Evolutionary conservation across 257 asterid species (phyloP).

Genomic region (Solanum stenotomum): DNA sequence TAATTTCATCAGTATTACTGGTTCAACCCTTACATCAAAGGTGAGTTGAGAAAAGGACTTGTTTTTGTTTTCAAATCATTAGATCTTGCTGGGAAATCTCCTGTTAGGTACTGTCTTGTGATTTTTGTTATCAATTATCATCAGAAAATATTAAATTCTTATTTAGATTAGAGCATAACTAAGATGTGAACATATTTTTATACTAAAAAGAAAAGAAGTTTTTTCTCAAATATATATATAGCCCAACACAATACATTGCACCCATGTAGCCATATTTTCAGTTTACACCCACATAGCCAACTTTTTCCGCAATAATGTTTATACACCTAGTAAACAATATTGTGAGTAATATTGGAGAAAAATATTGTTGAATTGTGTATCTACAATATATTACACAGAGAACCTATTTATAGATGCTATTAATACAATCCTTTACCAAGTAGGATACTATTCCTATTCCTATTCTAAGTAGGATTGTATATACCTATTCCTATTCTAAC

Average conservation of each 20-base stretch:
- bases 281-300: background rate
- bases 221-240: background rate
- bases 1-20: conserved; percentile 90
- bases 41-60: conserved; percentile 13
- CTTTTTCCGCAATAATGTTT: background rate
- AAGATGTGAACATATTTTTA: background rate
- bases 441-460: background rate
- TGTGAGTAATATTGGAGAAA: background rate
- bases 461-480: too few species aligned
- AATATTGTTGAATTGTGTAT: background rate
- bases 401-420: background rate
- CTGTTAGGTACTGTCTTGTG: background rate
- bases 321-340: background rate
- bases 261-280: background rate
- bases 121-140: background rate
- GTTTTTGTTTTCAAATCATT: background rate
- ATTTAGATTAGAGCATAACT: background rate
- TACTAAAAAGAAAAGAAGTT: background rate
- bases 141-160: background rate
- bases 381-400: background rate
- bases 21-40: conserved; percentile 97
- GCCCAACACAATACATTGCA: background rate
- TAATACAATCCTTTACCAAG: background rate
- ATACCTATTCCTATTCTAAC: background rate
- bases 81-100: background rate